These are phyloP conservation scores for Murraya paniculata DNA, from an alignment of 345 rosid genomes.

Conservation along the genomic window DNA sequence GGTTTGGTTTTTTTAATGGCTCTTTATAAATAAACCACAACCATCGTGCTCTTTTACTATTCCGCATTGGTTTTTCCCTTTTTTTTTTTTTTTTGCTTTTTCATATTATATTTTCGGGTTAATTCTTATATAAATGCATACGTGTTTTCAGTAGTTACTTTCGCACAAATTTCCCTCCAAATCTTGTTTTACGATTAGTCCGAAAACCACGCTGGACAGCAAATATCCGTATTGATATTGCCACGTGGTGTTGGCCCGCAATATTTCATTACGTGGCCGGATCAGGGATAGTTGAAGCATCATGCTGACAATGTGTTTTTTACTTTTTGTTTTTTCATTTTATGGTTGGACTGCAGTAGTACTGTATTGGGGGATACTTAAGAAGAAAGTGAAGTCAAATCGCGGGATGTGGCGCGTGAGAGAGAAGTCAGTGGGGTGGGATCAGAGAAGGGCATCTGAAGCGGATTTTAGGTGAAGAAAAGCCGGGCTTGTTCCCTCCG, in stretches of 20 bases:
- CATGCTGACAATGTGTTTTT: not conserved
- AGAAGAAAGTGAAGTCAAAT: not conserved
- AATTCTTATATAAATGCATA: not conserved
- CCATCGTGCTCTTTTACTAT: slow-evolving; percentile 7
- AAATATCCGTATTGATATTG: slow-evolving; percentile 1
- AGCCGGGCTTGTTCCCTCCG: slow-evolving; percentile 9
- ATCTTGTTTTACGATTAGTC: slow-evolving; percentile 10
- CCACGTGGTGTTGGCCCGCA: slow-evolving; percentile 15
- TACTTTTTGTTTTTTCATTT: not conserved
- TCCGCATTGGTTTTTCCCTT: not conserved
- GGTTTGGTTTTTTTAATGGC: slow-evolving; percentile 4
- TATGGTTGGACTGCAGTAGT: slow-evolving; percentile 4
- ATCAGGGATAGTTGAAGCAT: not conserved
- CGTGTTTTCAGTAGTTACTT: not conserved
- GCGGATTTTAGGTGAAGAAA: slow-evolving; percentile 20
- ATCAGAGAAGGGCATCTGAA: not conserved
- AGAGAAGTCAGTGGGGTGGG: not conserved
- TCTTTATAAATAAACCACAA: slow-evolving; percentile 3
- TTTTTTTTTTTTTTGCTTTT: not conserved
- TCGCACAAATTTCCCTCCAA: slow-evolving; percentile 39
- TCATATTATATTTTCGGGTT: not conserved
- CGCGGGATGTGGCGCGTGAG: slow-evolving; percentile 21
- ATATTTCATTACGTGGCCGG: slow-evolving; percentile 10
- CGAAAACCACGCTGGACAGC: not conserved
- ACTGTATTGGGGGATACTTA: not conserved